Percentiles rank a stretch among this genome's conserved stretches.
Evolutionary conservation across 192 early-diverging fungal species (phyloP).

Genomic region (Coemansia pectinata): DNA sequence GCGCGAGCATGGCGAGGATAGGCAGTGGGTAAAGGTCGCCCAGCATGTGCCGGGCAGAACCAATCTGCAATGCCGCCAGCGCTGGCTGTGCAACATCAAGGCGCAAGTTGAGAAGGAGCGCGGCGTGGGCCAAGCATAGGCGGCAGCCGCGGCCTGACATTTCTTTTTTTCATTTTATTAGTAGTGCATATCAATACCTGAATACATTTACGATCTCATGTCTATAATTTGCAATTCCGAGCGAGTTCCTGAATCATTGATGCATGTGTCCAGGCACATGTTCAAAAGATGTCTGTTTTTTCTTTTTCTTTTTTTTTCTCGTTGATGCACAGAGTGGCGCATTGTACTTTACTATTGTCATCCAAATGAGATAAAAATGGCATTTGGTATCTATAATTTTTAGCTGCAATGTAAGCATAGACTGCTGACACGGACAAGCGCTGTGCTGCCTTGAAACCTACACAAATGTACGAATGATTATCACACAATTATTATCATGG

Average conservation of each 20-base stretch:
- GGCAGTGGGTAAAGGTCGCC: slow-evolving; percentile 55
- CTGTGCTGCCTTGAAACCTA: neutral
- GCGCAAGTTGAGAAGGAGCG: slow-evolving; percentile 50
- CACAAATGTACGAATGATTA: neutral
- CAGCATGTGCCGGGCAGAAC: slow-evolving; percentile 51
- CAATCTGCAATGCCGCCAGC: slow-evolving; percentile 53
- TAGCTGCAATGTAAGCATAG: neutral
- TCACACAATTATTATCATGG: neutral
- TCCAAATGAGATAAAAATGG: neutral
- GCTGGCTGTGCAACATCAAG: slow-evolving; percentile 57
- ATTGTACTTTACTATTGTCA: slow-evolving; percentile 1
- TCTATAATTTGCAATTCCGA: slow-evolving; percentile 4
- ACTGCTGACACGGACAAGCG: neutral
- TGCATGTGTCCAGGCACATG: neutral
- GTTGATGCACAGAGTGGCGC: neutral
- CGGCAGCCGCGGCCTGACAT: neutral
- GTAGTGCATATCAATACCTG: neutral
- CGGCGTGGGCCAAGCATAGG: slow-evolving; percentile 12
- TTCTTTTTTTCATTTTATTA: neutral
- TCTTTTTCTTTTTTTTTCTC: neutral
- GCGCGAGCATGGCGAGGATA: slow-evolving; percentile 49
- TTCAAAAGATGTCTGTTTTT: slow-evolving; percentile 1
- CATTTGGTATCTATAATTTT: neutral
- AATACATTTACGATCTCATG: neutral
- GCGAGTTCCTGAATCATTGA: neutral